phyloP scores from a whole-genome alignment of 345 rosid species.

The Gossypium arboreum region DNA sequence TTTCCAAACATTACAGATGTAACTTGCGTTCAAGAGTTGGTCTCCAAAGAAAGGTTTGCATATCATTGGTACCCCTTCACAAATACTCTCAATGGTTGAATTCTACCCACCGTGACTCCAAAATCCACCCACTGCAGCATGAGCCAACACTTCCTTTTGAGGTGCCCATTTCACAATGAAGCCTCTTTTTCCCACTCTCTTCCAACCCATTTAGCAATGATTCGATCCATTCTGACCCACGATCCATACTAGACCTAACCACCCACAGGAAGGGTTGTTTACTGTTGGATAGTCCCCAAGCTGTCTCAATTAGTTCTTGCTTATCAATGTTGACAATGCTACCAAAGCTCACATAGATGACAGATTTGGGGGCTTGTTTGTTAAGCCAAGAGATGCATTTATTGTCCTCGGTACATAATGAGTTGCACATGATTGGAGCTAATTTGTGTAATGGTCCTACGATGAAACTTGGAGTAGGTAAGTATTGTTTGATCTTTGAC shows the following conservation, averaged over 20 bases:
- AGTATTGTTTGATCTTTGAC: constrained; percentile 14
- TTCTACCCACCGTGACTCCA: constrained; percentile 48
- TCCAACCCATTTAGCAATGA: constrained; percentile 16
- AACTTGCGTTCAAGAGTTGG: constrained; percentile 25
- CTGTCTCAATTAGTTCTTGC: not conserved
- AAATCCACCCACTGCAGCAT: constrained; percentile 34
- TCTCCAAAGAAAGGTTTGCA: constrained; percentile 37
- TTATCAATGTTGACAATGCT: not conserved
- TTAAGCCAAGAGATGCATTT: constrained; percentile 39
- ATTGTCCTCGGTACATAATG: constrained; percentile 25
- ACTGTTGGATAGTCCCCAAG: constrained; percentile 31
- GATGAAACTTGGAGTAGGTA: constrained; percentile 24
- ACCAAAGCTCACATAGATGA: constrained; percentile 31
- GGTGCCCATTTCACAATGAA: constrained; percentile 41
- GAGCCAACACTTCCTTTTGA: constrained; percentile 34
- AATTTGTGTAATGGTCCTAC: constrained; percentile 38
- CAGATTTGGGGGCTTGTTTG: constrained; percentile 25
- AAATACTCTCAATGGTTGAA: constrained; percentile 34
- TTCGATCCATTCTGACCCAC: constrained; percentile 22
- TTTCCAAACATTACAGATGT: constrained; percentile 11
- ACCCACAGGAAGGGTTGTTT: constrained; percentile 34
- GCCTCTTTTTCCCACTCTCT: constrained; percentile 19
- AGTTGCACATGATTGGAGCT: constrained; percentile 18
- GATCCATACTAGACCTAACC: constrained; percentile 24
- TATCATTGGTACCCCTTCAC: constrained; percentile 41